Percentiles rank a stretch among this genome's conserved stretches.
Evolutionary conservation across 2,329 filamentous ascomycete species (phyloP).

Genomic region (Rhinocladiella similis): DNA sequence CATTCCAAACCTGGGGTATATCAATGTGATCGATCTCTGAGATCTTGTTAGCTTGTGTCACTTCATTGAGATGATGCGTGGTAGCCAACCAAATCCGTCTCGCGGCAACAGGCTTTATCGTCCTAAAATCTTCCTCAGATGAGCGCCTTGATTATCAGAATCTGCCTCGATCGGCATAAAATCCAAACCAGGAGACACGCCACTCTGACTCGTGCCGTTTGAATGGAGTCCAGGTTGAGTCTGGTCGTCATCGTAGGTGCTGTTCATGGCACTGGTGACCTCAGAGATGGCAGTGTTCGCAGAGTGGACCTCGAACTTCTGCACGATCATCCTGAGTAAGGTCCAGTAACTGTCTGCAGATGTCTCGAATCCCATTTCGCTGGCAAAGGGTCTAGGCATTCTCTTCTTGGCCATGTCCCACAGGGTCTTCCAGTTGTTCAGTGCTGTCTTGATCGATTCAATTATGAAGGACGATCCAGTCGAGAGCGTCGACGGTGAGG

Average conservation of each 20-base stretch:
- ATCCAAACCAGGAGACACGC: slow-evolving; percentile 8
- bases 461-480: slow-evolving; percentile 5
- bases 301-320: slow-evolving; percentile 17
- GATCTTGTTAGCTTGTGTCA: neutral
- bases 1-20: too few relatives aligned
- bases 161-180: slow-evolving; percentile 26
- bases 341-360: slow-evolving; percentile 28
- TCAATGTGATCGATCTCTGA: too few relatives aligned
- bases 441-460: slow-evolving; percentile 37
- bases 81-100: neutral
- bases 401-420: slow-evolving; percentile 38
- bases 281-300: neutral
- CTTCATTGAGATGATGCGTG: neutral
- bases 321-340: slow-evolving; percentile 20
- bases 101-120: neutral
- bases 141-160: slow-evolving; percentile 24
- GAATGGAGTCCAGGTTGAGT: neutral
- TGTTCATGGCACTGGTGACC: slow-evolving; percentile 1
- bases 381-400: slow-evolving; percentile 36
- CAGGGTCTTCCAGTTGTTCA: slow-evolving; percentile 41
- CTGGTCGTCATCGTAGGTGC: neutral
- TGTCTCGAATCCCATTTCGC: slow-evolving; percentile 40
- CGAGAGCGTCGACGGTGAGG: slow-evolving; percentile 15
- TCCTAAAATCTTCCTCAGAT: slow-evolving; percentile 22
- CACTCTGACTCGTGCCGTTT: neutral